Conservation (phyloP, 2,329 filamentous ascomycete genomes). For the Xenosphaeropsis pyriputrescens region DNA sequence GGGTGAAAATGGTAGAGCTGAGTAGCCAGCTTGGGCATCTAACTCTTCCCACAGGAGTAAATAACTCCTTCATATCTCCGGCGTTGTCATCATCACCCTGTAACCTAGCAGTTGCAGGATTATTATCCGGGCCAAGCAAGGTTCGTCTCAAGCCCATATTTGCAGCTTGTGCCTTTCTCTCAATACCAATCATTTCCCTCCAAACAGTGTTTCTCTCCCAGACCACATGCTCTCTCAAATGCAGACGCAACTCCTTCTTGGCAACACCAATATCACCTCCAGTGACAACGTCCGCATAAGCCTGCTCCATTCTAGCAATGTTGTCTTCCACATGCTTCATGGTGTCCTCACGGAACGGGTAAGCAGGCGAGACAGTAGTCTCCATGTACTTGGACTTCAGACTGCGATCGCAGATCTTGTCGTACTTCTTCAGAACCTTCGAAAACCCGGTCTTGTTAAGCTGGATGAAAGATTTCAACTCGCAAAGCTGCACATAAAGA, state of each 20-base stretch:
- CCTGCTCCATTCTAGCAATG: conserved; percentile 59
- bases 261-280: conserved; percentile 65
- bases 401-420: conserved; percentile 82
- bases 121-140: conserved; percentile 61
- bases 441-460: conserved; percentile 93
- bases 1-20: conserved; percentile 64
- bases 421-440: conserved; percentile 96
- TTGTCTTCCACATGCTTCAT: conserved; percentile 56
- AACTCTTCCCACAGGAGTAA: conserved; percentile 68
- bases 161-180: conserved; percentile 86
- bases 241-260: conserved; percentile 73
- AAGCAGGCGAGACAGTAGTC: conserved; percentile 58
- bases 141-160: conserved; percentile 70
- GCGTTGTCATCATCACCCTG: conserved; percentile 71
- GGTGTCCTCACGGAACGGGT: conserved; percentile 66
- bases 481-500: conserved; percentile 83
- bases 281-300: conserved; percentile 72
- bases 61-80: conserved; percentile 49
- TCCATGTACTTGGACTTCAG: conserved; percentile 67
- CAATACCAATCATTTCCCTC: conserved; percentile 97
- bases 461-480: conserved; percentile 90
- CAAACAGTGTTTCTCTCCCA: conserved; percentile 99
- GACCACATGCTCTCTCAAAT: conserved; percentile 90
- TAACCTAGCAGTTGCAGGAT: conserved; percentile 51
- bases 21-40: conserved; percentile 69